Evolutionary conservation across 1,284 basidiomycete species (phyloP).

Genomic region (Boletus mariae): DNA sequence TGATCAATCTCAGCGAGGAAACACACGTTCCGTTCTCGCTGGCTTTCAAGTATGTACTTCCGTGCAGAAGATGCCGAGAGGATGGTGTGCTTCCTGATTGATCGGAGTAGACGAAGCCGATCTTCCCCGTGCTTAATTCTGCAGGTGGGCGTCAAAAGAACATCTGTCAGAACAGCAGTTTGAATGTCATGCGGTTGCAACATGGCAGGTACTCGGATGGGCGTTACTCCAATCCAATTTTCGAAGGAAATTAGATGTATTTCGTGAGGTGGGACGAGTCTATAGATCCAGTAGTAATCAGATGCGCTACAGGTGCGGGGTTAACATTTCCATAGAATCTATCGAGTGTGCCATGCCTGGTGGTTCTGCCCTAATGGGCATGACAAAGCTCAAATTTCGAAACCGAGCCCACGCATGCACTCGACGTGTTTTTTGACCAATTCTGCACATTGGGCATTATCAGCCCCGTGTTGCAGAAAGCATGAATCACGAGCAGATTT

Average conservation of each 20-base stretch:
- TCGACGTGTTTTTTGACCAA: constrained; percentile 78
- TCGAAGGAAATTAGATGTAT: background rate
- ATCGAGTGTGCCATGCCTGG: background rate
- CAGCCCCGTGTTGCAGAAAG: constrained; percentile 76
- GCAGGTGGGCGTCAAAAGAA: background rate
- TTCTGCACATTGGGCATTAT: constrained; percentile 75
- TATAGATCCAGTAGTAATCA: constrained; percentile 1
- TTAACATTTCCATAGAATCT: constrained; percentile 1
- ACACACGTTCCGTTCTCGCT: background rate
- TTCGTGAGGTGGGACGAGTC: constrained; percentile 10
- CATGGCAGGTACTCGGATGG: background rate
- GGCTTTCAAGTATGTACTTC: background rate
- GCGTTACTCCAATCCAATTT: background rate
- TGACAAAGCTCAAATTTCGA: constrained; percentile 58
- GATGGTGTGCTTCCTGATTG: background rate
- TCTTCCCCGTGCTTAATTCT: background rate
- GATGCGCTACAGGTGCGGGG: background rate
- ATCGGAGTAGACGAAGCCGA: background rate
- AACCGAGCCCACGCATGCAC: constrained; percentile 89
- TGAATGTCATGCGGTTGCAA: background rate
- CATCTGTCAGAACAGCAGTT: background rate
- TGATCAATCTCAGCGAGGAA: background rate
- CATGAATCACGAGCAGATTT: constrained; percentile 91
- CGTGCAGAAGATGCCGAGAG: background rate
- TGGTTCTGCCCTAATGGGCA: background rate